Conservation (phyloP, 2,329 filamentous ascomycete species). For the Aureobasidium vineae region DNA sequence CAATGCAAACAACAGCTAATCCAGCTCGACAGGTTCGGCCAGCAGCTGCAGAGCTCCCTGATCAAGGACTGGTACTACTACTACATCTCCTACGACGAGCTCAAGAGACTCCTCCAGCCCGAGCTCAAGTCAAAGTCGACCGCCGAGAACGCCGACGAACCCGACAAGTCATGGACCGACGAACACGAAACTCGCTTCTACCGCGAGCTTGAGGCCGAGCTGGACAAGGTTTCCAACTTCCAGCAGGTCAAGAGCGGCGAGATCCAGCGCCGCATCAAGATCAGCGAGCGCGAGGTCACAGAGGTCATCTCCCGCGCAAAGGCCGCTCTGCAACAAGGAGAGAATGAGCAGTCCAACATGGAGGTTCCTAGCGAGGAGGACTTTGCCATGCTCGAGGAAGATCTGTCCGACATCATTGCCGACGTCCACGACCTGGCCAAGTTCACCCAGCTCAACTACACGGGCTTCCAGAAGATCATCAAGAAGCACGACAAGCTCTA, state of each 20-base stretch:
- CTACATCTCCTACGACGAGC: conserved; percentile 95
- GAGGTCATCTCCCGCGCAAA: conserved; percentile 74
- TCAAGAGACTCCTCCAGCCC: conserved; percentile 82
- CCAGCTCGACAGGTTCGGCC: conserved; percentile 67
- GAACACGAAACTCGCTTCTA: conserved; percentile 91
- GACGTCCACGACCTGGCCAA: conserved; percentile 98
- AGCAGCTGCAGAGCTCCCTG: conserved; percentile 91
- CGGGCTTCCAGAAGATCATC: conserved; percentile 99
- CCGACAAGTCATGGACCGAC: conserved; percentile 73
- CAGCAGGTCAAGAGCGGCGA: conserved; percentile 97
- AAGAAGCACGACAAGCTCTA: conserved; percentile 75
- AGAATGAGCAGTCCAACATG: conserved; percentile 37
- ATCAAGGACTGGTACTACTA: conserved; percentile 98
- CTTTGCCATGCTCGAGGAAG: conserved; percentile 89
- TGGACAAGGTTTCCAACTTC: conserved; percentile 97
- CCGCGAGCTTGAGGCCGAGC: conserved; percentile 78
- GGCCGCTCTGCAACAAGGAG: conserved; percentile 46
- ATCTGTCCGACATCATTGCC: conserved; percentile 95
- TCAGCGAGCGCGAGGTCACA: conserved; percentile 83
- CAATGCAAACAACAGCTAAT: conserved; percentile 10
- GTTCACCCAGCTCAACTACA: conserved; percentile 98
- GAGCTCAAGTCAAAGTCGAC: conserved; percentile 58
- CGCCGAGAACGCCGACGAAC: conserved; percentile 40
- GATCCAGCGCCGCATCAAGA: conserved; percentile 84
- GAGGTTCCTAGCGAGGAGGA: conserved; percentile 75